Base-by-base conservation (phyloP, 768 basidiomycete species). In the Cyclocybe cylindracea region DNA sequence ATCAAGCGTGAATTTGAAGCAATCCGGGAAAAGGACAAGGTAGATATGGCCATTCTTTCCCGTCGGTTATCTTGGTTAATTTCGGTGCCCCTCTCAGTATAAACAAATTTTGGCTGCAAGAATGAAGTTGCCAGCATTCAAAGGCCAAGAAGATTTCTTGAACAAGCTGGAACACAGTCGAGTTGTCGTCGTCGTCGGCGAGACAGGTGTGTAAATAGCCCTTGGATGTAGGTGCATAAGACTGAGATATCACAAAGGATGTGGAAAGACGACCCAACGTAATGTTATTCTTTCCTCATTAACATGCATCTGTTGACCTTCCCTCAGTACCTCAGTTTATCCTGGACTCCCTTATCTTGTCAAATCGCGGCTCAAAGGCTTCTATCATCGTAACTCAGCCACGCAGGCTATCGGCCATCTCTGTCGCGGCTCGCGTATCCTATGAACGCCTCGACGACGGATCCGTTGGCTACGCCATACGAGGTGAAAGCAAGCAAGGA, bases 211-310 rank as follows among this genome's bases (percentile, higher is more conserved):
- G 72, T 35, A 44, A 10, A 37, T 5, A 39, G 10, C 19, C 24
- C 2, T 16, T 34, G 7, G 2, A 16, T 18, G 29, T 14, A 48
- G 31, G 36, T 37, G n/a, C 10, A 53, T 10, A 33, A 16, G 7
- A 32, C 13, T 31, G 18, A 2, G 36, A 44, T 39, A 46, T 29
- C 33, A 16, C 36, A 53, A 61, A 80, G 89, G 94, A 44, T 92
- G 88, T 45, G 94, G 94, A 24, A 98, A 98, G 69, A 94, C 92
- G 2, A 94, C 92, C 0, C 92, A 94, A 62, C 62, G 89, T 91
- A 59, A 78, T 55, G 16, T 37, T 13, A 36, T 10, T 46, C 51
- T 16, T 44, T 4, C 13, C 18, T n/a, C 1, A 31, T 36, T 8
- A 33, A 34, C 9, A 42, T 24, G 6, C n/a, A 41, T 48, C 44